These are phyloP conservation scores for Nicotiana tabacum DNA, from an alignment of 257 asterid genomes.

Conservation along the genomic window DNA sequence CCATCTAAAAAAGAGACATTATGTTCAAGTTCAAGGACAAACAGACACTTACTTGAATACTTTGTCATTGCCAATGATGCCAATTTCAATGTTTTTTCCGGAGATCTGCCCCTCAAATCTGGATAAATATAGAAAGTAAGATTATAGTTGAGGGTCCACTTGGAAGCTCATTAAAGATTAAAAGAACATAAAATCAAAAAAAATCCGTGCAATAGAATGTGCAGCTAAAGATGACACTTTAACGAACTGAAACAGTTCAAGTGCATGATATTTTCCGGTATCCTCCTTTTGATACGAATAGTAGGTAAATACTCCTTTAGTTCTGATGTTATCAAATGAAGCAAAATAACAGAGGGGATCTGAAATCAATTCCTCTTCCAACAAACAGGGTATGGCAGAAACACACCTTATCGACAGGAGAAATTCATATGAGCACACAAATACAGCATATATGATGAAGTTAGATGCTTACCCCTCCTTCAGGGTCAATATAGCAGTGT, in stretches of 20 bases:
- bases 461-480: slow-evolving; percentile 79
- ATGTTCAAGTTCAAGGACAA: background rate
- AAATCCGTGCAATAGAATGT: background rate
- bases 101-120: slow-evolving; percentile 99
- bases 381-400: background rate
- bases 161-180: background rate
- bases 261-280: background rate
- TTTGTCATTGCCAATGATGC: slow-evolving; percentile 85
- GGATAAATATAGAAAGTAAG: slow-evolving; percentile 3
- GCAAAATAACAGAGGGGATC: background rate
- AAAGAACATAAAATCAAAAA: background rate
- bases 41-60: slow-evolving; percentile 52
- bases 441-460: background rate
- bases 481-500: slow-evolving; percentile 93
- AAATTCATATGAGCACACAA: background rate
- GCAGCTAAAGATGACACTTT: background rate
- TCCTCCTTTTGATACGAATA: background rate
- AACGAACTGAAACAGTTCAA: background rate
- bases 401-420: background rate
- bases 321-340: background rate
- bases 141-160: background rate
- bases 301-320: background rate
- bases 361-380: background rate
- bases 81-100: slow-evolving; percentile 93
- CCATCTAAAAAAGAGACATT: background rate